Percentiles rank a stretch among this genome's conserved stretches.
phyloP scores from a whole-genome alignment of 2,329 filamentous ascomycete genomes.

The Neofusicoccum sp. region DNA sequence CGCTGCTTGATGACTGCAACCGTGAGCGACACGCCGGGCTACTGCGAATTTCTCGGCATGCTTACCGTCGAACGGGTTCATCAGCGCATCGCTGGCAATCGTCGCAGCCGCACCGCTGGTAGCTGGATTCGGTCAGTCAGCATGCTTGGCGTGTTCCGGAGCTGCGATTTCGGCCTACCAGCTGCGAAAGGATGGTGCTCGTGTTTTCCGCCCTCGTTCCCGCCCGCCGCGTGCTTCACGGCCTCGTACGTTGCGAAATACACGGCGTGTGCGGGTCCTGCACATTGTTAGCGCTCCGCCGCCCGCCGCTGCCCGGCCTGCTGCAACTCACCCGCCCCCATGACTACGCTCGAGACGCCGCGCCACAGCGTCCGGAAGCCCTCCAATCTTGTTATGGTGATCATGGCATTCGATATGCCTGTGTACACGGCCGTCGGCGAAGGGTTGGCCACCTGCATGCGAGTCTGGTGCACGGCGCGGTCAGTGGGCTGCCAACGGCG shows the following conservation, averaged over 20 bases:
- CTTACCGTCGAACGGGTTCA: constrained; percentile 98
- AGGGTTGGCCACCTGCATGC: constrained; percentile 95
- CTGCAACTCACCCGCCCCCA: constrained; percentile 74
- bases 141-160: constrained; percentile 16
- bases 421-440: constrained; percentile 79
- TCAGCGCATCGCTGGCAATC: constrained; percentile 95
- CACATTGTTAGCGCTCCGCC: constrained; percentile 31
- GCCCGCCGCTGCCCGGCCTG: not conserved
- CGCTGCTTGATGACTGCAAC: constrained; percentile 92
- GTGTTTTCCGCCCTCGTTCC: constrained; percentile 82
- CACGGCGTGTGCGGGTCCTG: constrained; percentile 93
- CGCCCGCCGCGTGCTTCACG: constrained; percentile 94
- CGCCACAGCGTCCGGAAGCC: constrained; percentile 92
- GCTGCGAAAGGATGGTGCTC: constrained; percentile 92
- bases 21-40: constrained; percentile 26
- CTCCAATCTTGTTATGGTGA: constrained; percentile 88
- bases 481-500: not conserved
- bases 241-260: constrained; percentile 98
- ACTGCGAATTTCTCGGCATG: not conserved
- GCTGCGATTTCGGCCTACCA: constrained; percentile 56
- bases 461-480: constrained; percentile 63
- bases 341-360: constrained; percentile 92
- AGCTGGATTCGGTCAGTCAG: constrained; percentile 59
- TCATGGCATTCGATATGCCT: constrained; percentile 87
- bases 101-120: constrained; percentile 93